phyloP scores from a whole-genome alignment of 2,329 filamentous ascomycete species.

The Cytospora schulzeri region DNA sequence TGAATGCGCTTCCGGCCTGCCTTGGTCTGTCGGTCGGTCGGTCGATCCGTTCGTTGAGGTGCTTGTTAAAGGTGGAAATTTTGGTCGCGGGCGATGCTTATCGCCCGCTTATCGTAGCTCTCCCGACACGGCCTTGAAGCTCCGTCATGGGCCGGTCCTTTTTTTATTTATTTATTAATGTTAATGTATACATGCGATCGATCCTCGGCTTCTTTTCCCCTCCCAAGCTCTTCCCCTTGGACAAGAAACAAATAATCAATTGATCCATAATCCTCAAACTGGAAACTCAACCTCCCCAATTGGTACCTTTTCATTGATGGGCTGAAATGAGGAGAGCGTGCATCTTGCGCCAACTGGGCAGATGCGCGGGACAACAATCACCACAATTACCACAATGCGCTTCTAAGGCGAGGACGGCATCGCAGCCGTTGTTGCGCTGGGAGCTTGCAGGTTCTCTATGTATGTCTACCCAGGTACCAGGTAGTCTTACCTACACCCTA shows the following conservation, averaged over 20 bases:
- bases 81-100: constrained; percentile 17
- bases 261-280: not conserved
- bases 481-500: not conserved
- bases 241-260: not conserved
- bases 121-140: not conserved
- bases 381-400: constrained; percentile 9
- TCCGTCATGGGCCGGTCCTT: constrained; percentile 11
- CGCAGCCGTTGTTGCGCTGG: constrained; percentile 14
- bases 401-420: constrained; percentile 2
- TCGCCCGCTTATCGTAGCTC: constrained; percentile 27
- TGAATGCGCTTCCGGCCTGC: not conserved
- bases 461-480: not conserved
- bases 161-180: constrained; percentile 6
- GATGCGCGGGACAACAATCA: constrained; percentile 27
- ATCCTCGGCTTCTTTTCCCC: not conserved
- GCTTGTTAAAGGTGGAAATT: constrained; percentile 19
- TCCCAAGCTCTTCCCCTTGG: not conserved
- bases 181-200: too few species aligned
- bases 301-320: constrained; percentile 30
- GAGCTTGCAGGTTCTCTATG: constrained; percentile 11
- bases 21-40: not conserved
- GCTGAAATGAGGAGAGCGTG: constrained; percentile 38
- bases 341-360: constrained; percentile 36
- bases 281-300: not conserved
- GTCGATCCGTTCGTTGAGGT: not conserved